Base-by-base conservation (phyloP, 345 rosid genomes). In the Turritis glabra region DNA sequence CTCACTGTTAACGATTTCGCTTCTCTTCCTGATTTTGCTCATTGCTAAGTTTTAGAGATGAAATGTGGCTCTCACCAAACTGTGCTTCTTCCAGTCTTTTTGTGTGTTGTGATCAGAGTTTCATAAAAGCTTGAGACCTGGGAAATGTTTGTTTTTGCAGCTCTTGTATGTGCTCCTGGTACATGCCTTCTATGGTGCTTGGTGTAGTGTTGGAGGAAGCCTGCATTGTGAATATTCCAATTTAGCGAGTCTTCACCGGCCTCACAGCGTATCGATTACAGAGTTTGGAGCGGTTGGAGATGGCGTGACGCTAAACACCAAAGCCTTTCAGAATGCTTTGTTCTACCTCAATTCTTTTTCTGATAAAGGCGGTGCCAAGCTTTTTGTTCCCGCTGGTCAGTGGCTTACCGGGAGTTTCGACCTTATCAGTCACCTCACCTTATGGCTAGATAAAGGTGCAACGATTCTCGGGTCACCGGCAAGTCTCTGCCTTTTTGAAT, bases 281-380 rank as follows among this genome's bases (percentile, higher is more conserved):
- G 99, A 95, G 79, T 95, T 95, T 80, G 99, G 97, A n/a, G 99
- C 99, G 0, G 86, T 95, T 52, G 99, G 99, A 69, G 99, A 95
- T 82, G 97, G 99, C 3, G 82, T 88, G 63, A 90, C 97, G 33
- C 90, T 95, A 57, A 95, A 95, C 80, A 95, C 99, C 0, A 95
- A 92, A 82, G 99, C 99, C 2, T 95, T 95, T 77, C 99, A 95
- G 80, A 95, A 95, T 80, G 99, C 97, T 66, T 84, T 95, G 83
- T 92, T 95, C 84, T 95, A 95, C 73, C 96, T 95, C 62, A 92
- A 92, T 84, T 90, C 99, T 14, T 95, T 95, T 72, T 65, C 97
- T 33, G 99, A 95, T 79, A 95, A 95, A 80, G 97, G 97, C 0
- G 99, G 99, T 61, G 99, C 99, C 76, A 92, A 95, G 83, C 96